Percentiles rank a stretch among this genome's conserved stretches.
Evolutionary conservation across 2,329 filamentous ascomycete species (phyloP).

Genomic region (Emericellopsis cladophorae): DNA sequence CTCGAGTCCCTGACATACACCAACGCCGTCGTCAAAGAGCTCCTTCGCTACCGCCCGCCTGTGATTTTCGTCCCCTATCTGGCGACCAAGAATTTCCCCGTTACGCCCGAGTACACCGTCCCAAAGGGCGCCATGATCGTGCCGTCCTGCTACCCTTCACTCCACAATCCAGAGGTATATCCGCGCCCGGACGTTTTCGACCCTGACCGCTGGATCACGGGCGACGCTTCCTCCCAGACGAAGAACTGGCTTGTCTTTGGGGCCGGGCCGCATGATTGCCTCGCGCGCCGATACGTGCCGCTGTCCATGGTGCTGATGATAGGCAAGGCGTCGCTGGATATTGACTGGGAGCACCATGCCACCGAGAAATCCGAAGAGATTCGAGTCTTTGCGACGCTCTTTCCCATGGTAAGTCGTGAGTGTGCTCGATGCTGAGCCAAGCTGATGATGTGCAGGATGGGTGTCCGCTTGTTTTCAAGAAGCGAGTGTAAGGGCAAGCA

Average conservation of each 20-base stretch:
- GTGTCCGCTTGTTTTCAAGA: neutral
- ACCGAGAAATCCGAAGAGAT: constrained; percentile 36
- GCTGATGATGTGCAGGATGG: neutral
- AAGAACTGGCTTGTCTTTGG: constrained; percentile 44
- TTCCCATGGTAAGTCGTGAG: constrained; percentile 28
- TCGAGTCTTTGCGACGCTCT: constrained; percentile 33
- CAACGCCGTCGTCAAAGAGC: constrained; percentile 38
- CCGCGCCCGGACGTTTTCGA: constrained; percentile 32
- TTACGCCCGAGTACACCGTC: constrained; percentile 33
- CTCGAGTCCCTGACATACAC: constrained; percentile 36
- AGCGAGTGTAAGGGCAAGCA: neutral
- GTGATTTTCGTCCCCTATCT: constrained; percentile 42
- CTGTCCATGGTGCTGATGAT: constrained; percentile 38
- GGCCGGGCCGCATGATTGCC: constrained; percentile 34
- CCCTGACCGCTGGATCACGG: constrained; percentile 38
- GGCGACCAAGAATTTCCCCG: constrained; percentile 30
- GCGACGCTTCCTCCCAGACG: constrained; percentile 33
- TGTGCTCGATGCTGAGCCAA: neutral
- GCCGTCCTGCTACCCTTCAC: constrained; percentile 36
- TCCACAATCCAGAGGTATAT: constrained; percentile 35
- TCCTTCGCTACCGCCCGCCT: constrained; percentile 36
- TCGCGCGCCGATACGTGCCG: constrained; percentile 34
- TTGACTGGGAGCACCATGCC: constrained; percentile 36
- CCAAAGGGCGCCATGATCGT: constrained; percentile 35
- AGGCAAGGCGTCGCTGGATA: constrained; percentile 34